Evolutionary conservation across 345 rosid genomes (phyloP), one percentile per base, ranked within the genome.

Genomic region (sweet orange (Citrus sinensis)): DNA sequence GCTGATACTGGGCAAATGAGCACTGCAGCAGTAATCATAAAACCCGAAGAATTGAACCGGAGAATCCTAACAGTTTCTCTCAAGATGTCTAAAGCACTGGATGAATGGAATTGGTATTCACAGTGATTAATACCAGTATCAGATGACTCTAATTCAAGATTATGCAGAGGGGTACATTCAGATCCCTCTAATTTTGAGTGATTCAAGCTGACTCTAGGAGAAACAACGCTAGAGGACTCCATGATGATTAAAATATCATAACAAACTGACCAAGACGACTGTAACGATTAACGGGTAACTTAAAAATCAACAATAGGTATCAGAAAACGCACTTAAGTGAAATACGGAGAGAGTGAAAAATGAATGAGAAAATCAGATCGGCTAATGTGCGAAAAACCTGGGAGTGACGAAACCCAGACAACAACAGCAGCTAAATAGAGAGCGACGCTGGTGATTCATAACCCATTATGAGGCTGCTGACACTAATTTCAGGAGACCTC

Each of bases 1-100:
- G 94, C 96, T 13, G 94, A 93, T 19, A 95, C 89, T 51, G 99
- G 99, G 68, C 98, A 93, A 79, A 95, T 89, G 34, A 93, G 82
- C 80, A 91, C 59, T 5, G 89, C 80, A 4, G 88, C 85, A 77
- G 88, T 90, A 59, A 85, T 54, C 91, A 91, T 80, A 89, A 95
- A 95, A 58, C 89, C 86, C 2, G 80, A 79, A 2, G 84, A 82
- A 81, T 93, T 95, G 46, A 82, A 93, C 56, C 97, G 92, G 24
- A 95, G 93, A 69, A 95, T 92, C 73, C 97, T 83, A 49, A 92
- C 89, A 10, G 98, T 90, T 86, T 95, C 98, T 74, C 96, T 88
- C 82, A 95, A 79, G 82, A 95, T 95, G 88, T 93, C 98, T 74
- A 91, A 76, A 4, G 98, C 98, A 64, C 86, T 92, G 96, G 88